These are phyloP conservation scores for Thalassiosira hispida DNA, from an alignment of 352 stramenopile genomes.

Conservation along the genomic window DNA sequence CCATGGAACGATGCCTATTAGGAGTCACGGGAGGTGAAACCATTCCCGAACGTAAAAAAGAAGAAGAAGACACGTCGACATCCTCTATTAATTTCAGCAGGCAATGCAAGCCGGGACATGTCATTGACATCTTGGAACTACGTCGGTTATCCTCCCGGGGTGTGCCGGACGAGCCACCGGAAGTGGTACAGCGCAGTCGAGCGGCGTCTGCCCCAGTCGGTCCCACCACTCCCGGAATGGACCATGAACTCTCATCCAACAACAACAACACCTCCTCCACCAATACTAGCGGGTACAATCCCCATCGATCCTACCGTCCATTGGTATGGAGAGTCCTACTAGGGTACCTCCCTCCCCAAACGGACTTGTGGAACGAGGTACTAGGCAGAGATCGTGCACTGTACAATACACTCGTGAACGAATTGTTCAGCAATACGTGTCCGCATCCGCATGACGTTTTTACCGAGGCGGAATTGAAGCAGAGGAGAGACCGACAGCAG, in stretches of 20 bases:
- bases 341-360: slow-evolving; percentile 65
- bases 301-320: slow-evolving; percentile 52
- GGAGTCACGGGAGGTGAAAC: slow-evolving; percentile 24
- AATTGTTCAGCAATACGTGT: slow-evolving; percentile 58
- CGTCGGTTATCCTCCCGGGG: slow-evolving; percentile 45
- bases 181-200: not conserved
- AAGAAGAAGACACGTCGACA: not conserved
- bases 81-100: slow-evolving; percentile 42
- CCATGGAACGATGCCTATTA: slow-evolving; percentile 41
- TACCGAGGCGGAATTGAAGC: slow-evolving; percentile 6
- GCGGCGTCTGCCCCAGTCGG: too few relatives aligned
- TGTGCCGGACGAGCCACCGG: slow-evolving; percentile 46
- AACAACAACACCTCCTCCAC: not conserved
- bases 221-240: not conserved
- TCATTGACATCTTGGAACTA: slow-evolving; percentile 57
- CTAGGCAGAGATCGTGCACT: slow-evolving; percentile 60
- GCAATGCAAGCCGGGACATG: slow-evolving; percentile 44
- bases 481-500: not conserved
- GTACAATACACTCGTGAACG: slow-evolving; percentile 61
- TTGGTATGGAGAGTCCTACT: slow-evolving; percentile 75
- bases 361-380: slow-evolving; percentile 53
- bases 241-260: too few relatives aligned
- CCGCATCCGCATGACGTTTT: slow-evolving; percentile 34
- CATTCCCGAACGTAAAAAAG: not conserved
- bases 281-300: slow-evolving; percentile 8